These are phyloP conservation scores for Magnolia changhungtana DNA, from an alignment of 164 flowering plant species.

Conservation along the genomic window DNA sequence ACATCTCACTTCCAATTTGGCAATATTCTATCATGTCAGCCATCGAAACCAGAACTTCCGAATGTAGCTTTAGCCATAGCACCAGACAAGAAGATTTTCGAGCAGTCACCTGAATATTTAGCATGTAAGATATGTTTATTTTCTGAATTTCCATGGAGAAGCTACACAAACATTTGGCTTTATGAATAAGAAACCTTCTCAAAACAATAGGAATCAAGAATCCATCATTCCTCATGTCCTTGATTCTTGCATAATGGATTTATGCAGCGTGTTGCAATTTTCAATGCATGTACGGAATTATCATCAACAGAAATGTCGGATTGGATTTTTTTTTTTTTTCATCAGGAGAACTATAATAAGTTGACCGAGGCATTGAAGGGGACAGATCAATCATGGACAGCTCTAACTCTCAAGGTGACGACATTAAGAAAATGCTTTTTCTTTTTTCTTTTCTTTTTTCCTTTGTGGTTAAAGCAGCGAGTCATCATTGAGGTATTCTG, in stretches of 20 bases:
- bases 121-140: too few relatives aligned
- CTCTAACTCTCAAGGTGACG: slow-evolving; percentile 68
- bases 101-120: too few relatives aligned
- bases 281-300: background rate
- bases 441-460: background rate
- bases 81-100: too few relatives aligned
- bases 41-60: too few relatives aligned
- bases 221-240: background rate
- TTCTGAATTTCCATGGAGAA: too few relatives aligned
- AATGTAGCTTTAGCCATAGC: too few relatives aligned
- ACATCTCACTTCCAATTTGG: too few relatives aligned
- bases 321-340: background rate
- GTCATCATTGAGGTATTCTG: background rate
- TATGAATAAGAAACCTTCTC: background rate
- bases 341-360: slow-evolving; percentile 62
- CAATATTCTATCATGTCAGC: too few relatives aligned
- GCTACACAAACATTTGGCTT: too few relatives aligned
- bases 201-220: background rate
- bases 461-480: background rate
- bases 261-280: background rate
- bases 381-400: slow-evolving; percentile 83
- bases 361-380: slow-evolving; percentile 61
- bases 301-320: background rate
- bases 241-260: background rate
- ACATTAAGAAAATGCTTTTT: background rate